Evolutionary conservation across 306 rosid genomes (phyloP).

Genomic region (Luffa acutangula): DNA sequence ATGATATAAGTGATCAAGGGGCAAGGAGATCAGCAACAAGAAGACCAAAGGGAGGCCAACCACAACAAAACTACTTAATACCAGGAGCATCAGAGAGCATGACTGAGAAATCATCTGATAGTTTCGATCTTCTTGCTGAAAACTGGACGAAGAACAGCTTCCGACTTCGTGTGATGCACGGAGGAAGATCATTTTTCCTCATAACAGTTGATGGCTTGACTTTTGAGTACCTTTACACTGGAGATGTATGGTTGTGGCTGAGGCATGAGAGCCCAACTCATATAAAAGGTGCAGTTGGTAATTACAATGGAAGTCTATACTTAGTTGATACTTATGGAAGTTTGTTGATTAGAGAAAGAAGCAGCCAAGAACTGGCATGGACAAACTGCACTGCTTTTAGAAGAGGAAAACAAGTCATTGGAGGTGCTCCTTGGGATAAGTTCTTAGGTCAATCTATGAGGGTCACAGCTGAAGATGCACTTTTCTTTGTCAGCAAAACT

Average conservation of each 20-base stretch:
- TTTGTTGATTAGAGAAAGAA: slow-evolving; percentile 73
- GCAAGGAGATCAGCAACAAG: slow-evolving; percentile 33
- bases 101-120: slow-evolving; percentile 28
- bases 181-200: slow-evolving; percentile 66
- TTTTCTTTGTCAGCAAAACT: slow-evolving; percentile 70
- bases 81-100: slow-evolving; percentile 16
- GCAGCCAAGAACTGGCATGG: slow-evolving; percentile 52
- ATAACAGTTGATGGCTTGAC: slow-evolving; percentile 56
- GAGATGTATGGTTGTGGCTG: slow-evolving; percentile 78
- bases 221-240: slow-evolving; percentile 62
- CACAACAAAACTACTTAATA: slow-evolving; percentile 42
- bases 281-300: slow-evolving; percentile 69
- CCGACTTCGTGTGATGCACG: slow-evolving; percentile 62
- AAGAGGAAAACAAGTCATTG: slow-evolving; percentile 50
- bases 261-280: slow-evolving; percentile 65
- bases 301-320: slow-evolving; percentile 74
- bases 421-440: slow-evolving; percentile 87
- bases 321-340: slow-evolving; percentile 63
- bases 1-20: slow-evolving; percentile 48
- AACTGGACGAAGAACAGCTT: slow-evolving; percentile 54
- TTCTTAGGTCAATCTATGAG: slow-evolving; percentile 38
- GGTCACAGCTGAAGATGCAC: slow-evolving; percentile 59
- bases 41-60: slow-evolving; percentile 56
- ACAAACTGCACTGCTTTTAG: slow-evolving; percentile 57
- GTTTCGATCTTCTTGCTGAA: slow-evolving; percentile 26